A percentile compares a stretch with the other conserved stretches of the same genome.
phyloP scores from a whole-genome alignment of 1,139 yeast genomes.

The Suhomyces anneliseae region DNA sequence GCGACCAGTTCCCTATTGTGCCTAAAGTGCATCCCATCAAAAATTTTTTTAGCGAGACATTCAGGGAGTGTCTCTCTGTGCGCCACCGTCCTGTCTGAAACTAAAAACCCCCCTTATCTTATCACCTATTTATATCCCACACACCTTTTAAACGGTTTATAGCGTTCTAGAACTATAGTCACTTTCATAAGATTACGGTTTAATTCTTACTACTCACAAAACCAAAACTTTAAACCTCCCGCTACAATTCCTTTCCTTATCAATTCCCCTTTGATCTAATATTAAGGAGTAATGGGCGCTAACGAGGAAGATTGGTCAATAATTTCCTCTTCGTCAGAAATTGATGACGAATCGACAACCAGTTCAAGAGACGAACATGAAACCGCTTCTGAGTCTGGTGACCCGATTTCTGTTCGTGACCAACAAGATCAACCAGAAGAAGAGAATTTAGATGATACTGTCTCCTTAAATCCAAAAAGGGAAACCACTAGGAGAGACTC shows the following conservation, averaged over 20 bases:
- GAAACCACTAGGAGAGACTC: conserved; percentile 1
- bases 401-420: not conserved
- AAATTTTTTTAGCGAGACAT: too few species aligned
- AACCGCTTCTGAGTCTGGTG: not conserved
- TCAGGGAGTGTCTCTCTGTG: not conserved
- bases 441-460: conserved; percentile 8
- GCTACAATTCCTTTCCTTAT: not conserved
- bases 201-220: too few species aligned
- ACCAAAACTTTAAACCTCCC: not conserved
- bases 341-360: conserved; percentile 36
- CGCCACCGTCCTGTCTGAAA: conserved; percentile 1
- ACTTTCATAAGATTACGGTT: too few species aligned
- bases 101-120: conserved; percentile 8
- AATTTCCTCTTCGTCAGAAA: conserved; percentile 45
- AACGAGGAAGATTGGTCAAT: conserved; percentile 46
- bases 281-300: conserved; percentile 3
- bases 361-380: conserved; percentile 9
- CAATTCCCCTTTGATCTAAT: not conserved
- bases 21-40: too few species aligned
- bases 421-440: not conserved
- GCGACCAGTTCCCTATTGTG: too few species aligned
- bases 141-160: too few species aligned
- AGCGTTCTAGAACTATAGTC: too few species aligned
- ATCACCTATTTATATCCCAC: not conserved
- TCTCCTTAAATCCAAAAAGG: conserved; percentile 2